Conservation (phyloP, 148 eudicot species). For the Rhododendron simsii region DNA sequence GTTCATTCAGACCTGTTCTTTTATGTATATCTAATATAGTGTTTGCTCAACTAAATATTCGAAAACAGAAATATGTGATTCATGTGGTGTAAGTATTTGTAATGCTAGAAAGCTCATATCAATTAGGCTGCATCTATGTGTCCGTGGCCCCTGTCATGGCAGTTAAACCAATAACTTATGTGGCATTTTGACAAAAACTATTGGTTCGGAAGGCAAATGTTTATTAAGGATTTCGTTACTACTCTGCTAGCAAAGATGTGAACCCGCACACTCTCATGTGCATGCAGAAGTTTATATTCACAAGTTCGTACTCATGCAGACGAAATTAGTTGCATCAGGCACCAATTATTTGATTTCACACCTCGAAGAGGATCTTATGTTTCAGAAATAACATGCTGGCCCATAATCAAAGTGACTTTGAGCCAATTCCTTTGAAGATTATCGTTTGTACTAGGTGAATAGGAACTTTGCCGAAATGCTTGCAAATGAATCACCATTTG, state of each 20-base stretch:
- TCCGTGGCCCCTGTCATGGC: neutral
- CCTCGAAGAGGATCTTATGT: neutral
- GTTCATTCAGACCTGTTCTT: neutral
- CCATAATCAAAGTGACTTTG: neutral
- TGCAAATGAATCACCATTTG: neutral
- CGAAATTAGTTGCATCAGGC: neutral
- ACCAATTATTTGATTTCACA: neutral
- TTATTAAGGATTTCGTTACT: neutral
- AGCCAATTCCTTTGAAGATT: neutral
- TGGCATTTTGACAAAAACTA: neutral
- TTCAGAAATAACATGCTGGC: neutral
- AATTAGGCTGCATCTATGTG: neutral
- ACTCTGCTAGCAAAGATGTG: neutral
- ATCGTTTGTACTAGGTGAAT: neutral
- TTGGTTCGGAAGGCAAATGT: neutral
- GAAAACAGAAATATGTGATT: neutral
- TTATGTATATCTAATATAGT: neutral
- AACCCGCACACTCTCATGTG: neutral
- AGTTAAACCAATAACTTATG: neutral
- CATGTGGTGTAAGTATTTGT: neutral
- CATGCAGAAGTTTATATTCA: neutral
- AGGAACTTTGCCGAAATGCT: neutral
- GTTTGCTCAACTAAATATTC: neutral
- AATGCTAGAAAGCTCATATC: neutral
- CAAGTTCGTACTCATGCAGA: neutral